Conservation (phyloP, 441 rosid species). For the Oxalis stricta region DNA sequence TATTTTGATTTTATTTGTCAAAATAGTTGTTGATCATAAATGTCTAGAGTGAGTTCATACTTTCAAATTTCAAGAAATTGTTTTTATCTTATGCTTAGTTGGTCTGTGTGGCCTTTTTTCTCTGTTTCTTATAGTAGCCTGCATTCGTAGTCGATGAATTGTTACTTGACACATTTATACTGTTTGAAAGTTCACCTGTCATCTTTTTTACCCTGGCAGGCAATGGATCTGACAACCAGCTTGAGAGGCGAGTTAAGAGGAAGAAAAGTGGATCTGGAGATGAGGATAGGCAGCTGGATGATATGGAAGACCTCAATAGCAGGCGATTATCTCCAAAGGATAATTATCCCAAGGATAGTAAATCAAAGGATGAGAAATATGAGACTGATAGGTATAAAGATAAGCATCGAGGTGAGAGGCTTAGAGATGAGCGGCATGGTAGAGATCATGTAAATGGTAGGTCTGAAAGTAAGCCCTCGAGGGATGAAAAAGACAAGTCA, state of each 20-base stretch:
- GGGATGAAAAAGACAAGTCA: conserved; percentile 38
- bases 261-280: conserved; percentile 52
- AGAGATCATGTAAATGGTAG: conserved; percentile 43
- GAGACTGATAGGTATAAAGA: conserved; percentile 49
- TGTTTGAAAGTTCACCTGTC: too few species aligned
- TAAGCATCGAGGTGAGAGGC: conserved; percentile 44
- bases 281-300: conserved; percentile 48
- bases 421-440: conserved; percentile 41
- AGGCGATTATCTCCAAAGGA: conserved; percentile 33
- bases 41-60: too few species aligned
- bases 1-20: too few species aligned
- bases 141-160: too few species aligned
- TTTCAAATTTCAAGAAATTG: too few species aligned
- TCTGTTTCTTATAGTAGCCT: too few species aligned
- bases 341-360: conserved; percentile 46
- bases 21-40: too few species aligned
- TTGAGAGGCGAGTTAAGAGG: conserved; percentile 53
- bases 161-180: too few species aligned
- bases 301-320: conserved; percentile 35
- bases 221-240: conserved; percentile 38
- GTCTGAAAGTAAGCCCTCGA: conserved; percentile 46
- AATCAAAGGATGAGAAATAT: conserved; percentile 50
- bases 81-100: too few species aligned
- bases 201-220: too few species aligned
- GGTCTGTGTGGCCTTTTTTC: too few species aligned